Evolutionary conservation across 179 eudicot genomes (phyloP).

Genomic region (Beta lomatogona): DNA sequence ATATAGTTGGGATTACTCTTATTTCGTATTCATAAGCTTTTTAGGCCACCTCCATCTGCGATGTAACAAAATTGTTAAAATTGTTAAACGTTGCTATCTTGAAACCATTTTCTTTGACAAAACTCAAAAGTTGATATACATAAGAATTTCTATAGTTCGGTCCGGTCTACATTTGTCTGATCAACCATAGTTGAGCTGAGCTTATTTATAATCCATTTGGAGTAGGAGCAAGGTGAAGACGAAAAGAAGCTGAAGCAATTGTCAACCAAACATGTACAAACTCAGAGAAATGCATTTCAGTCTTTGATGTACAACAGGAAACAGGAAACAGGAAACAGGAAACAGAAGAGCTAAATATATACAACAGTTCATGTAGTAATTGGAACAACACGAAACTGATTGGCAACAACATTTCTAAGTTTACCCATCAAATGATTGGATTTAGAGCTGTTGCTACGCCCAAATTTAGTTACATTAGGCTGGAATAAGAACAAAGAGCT

Average conservation of each 20-base stretch:
- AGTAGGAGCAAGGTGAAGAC: background rate
- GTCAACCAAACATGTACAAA: background rate
- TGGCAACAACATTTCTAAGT: constrained; percentile 40
- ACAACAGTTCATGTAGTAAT: constrained; percentile 27
- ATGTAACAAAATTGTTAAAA: too few relatives aligned
- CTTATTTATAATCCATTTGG: too few relatives aligned
- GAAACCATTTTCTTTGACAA: too few relatives aligned
- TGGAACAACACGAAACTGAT: constrained; percentile 52
- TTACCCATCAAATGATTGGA: constrained; percentile 53
- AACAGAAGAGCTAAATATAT: background rate
- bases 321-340: background rate
- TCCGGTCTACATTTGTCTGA: too few relatives aligned
- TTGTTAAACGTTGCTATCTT: too few relatives aligned
- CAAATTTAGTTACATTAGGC: constrained; percentile 39
- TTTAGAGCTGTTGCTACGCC: constrained; percentile 36
- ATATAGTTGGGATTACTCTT: too few relatives aligned
- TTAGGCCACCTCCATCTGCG: too few relatives aligned
- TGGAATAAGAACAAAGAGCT: constrained; percentile 45
- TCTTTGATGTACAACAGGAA: background rate
- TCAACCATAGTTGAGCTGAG: too few relatives aligned
- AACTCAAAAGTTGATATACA: too few relatives aligned
- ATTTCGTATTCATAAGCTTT: too few relatives aligned
- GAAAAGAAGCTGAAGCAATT: background rate
- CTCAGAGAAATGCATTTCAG: background rate
- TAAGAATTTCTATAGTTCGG: too few relatives aligned